Base-by-base conservation (phyloP, 345 rosid species). In the Gossypium australe region DNA sequence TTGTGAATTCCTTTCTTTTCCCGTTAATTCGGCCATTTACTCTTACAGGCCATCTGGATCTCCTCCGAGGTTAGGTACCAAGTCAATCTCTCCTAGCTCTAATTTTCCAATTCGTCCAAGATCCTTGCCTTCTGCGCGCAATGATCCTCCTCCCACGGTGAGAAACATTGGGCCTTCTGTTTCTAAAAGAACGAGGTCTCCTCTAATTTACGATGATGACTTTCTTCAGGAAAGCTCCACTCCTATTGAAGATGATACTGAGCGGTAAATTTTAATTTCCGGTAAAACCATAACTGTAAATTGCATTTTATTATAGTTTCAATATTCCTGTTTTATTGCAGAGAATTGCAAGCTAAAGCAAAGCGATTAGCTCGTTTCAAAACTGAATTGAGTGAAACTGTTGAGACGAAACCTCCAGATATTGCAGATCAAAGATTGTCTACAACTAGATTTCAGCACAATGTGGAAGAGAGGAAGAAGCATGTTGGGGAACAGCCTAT, bases 121-220 rank as follows among this genome's bases (percentile, higher is more conserved):
- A 73, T 73, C 72, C 34, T 43, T 41, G 41, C 72, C 79, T 25
- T 75, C 87, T 63, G 60, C 49, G 2, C 47, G 53, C 8, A 45
- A 52, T 68, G 63, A 59, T 59, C 63, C 63, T 59, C 11, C 84
- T 74, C 71, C 70, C 73, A 65, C 78, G 0, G 72, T 72, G 78
- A 79, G 79, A 71, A 53, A 78, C 44, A 63, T 77, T 76, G 71
- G 47, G 80, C 79, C 57, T 22, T 9, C 82, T 24, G 86, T 71
- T 76, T 76, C 89, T 58, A 89, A 90, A 81, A 81, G 94, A 85
- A 79, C 97, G 59, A 92, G 97, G 84, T 87, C 92, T 75, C 91
- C 97, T 63, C 78, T 66, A 68, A 55, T 80, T 80, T 76, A 83
- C 53, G 45, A 59, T 45, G 84, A 87, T 73, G 85, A 87, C 52